Conservation (phyloP, 352 stramenopile genomes). For the Phytophthora tubulina region DNA sequence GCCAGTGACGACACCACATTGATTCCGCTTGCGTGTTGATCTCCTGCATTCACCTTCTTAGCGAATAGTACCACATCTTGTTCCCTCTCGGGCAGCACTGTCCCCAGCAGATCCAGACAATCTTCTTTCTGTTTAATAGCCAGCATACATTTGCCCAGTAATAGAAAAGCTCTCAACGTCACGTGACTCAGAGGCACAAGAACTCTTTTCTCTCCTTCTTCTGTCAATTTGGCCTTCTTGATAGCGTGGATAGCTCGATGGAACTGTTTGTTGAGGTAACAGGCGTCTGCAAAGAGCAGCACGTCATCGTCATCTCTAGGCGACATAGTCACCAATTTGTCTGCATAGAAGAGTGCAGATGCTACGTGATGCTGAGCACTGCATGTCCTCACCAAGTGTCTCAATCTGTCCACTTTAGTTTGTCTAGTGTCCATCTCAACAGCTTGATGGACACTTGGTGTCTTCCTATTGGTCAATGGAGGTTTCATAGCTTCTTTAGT, state of each 20-base stretch:
- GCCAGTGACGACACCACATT: conserved; percentile 85
- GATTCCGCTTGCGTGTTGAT: conserved; percentile 47
- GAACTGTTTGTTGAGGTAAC: conserved; percentile 73
- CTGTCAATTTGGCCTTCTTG: conserved; percentile 57
- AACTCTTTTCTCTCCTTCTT: conserved; percentile 11
- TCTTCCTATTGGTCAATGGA: not conserved
- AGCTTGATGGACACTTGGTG: not conserved
- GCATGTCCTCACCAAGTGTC: conserved; percentile 57
- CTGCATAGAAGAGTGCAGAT: conserved; percentile 80
- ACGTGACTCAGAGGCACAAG: conserved; percentile 17
- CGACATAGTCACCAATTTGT: conserved; percentile 82
- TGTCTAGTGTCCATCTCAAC: conserved; percentile 2
- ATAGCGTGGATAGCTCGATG: conserved; percentile 83
- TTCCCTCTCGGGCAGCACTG: conserved; percentile 71
- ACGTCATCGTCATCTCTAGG: conserved; percentile 54
- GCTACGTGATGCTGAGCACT: conserved; percentile 58
- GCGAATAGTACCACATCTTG: conserved; percentile 64
- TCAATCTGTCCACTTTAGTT: conserved; percentile 43
- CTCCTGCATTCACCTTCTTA: conserved; percentile 38
- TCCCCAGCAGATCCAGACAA: conserved; percentile 73
- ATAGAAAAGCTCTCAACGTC: conserved; percentile 60
- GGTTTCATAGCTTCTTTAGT: conserved; percentile 1
- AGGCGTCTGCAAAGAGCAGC: conserved; percentile 83
- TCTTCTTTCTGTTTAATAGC: conserved; percentile 88
- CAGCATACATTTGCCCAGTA: conserved; percentile 82